These are phyloP conservation scores for Malus hybrid DNA, from an alignment of 331 rosid species.

Conservation along the genomic window DNA sequence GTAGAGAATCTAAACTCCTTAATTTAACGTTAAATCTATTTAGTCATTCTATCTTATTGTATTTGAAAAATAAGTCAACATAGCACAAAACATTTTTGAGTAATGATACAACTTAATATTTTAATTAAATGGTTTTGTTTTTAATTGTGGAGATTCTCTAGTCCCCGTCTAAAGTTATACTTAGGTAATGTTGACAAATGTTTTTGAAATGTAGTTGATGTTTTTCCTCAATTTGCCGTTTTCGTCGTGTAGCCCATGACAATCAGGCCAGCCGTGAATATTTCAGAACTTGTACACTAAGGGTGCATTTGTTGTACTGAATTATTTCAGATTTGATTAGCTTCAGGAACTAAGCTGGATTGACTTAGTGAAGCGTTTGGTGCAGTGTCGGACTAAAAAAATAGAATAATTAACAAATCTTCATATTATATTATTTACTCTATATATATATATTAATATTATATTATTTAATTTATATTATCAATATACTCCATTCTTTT, in stretches of 20 bases:
- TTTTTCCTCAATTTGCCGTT: not conserved
- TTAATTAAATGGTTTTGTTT: not conserved
- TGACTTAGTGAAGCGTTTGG: too few relatives aligned
- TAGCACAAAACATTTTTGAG: not conserved
- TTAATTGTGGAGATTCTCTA: not conserved
- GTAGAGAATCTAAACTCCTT: not conserved
- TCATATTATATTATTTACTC: too few relatives aligned
- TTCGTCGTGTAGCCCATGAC: not conserved
- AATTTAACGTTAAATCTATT: not conserved
- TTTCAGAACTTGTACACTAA: not conserved
- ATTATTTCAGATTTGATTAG: too few relatives aligned
- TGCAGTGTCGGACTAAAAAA: too few relatives aligned
- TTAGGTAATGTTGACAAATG: slow-evolving; percentile 1
- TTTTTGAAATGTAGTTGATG: not conserved
- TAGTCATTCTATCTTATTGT: not conserved
- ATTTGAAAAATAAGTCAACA: not conserved
- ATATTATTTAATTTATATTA: too few relatives aligned
- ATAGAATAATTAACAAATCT: too few relatives aligned
- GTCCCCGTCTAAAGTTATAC: not conserved
- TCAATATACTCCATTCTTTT: too few relatives aligned
- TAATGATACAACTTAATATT: not conserved
- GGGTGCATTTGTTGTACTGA: too few relatives aligned
- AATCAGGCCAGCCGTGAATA: not conserved
- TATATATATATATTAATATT: too few relatives aligned
- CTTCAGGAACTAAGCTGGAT: too few relatives aligned